Percentiles rank a stretch among this genome's conserved stretches.
These are phyloP conservation scores for Chaetomium globosum DNA, from an alignment of 2,329 filamentous ascomycete genomes.

Conservation along the genomic window DNA sequence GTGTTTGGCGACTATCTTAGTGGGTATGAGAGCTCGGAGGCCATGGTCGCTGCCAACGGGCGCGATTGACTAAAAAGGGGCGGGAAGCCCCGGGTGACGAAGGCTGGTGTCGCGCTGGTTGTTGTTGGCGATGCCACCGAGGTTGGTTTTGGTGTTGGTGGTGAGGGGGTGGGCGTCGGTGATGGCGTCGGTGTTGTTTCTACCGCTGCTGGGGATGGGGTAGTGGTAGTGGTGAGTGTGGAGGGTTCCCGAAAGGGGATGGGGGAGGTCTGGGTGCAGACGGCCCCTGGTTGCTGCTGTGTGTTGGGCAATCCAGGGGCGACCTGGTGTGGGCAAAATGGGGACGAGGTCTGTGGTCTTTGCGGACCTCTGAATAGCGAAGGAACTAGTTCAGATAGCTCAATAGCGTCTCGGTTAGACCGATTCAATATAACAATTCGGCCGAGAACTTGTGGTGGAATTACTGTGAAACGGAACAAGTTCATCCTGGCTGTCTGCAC, in stretches of 20 bases:
- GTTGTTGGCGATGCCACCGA: background rate
- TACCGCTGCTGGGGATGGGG: background rate
- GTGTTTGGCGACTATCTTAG: conserved; percentile 37
- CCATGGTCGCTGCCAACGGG: conserved; percentile 1
- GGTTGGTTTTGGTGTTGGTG: background rate
- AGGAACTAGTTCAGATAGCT: background rate
- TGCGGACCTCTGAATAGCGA: background rate
- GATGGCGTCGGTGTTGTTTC: background rate
- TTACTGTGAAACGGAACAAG: background rate
- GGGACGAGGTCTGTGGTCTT: conserved; percentile 9
- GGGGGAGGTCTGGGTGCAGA: background rate
- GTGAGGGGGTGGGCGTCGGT: background rate
- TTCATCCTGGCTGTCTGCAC: background rate
- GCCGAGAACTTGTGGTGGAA: background rate
- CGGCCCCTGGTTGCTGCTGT: background rate
- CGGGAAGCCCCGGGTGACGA: conserved; percentile 37
- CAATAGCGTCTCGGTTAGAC: background rate
- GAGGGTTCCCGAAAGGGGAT: background rate
- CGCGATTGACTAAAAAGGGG: conserved; percentile 38
- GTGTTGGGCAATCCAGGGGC: background rate
- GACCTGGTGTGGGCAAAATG: conserved; percentile 12
- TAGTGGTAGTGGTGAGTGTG: background rate
- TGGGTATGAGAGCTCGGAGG: conserved; percentile 14
- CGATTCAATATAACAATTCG: conserved; percentile 15
- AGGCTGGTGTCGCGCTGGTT: background rate